Base-by-base conservation (phyloP, 1,284 basidiomycete genomes). In the Trichosporon faecale region DNA sequence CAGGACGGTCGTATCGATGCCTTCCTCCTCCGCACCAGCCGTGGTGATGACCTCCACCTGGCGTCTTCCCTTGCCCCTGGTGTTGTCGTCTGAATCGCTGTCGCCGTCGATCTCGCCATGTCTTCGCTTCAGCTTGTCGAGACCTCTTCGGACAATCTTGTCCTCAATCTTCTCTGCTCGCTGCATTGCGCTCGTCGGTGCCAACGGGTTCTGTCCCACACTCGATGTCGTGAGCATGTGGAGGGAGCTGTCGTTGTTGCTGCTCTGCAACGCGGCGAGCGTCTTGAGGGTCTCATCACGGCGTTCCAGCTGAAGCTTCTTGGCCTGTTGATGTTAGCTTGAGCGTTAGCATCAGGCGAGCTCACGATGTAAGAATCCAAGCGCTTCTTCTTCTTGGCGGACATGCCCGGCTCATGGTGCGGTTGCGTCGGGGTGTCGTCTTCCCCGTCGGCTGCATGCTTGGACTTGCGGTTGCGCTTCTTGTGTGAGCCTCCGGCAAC, bases 161-260 rank as follows among this genome's bases (percentile, higher is more conserved):
- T 89, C 90, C 81, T 93, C 92, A 72, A 93, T 91, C 77, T 89
- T 89, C 63, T 92, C 88, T 0, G 91, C 91, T 78, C 96, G 89
- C 57, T 84, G 77, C 60, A 78, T 69, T 0, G 83, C 82, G 37
- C 79, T 83, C 1, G 77, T 76, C 1, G 82, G 82, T 25, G 77
- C 77, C 2, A 75, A 27, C 0, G 83, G 83, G 63, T 80, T 81
- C 71, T 84, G 83, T 6, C 81, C 81, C 0, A 79, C 70, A 2
- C 76, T 76, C 2, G 78, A 74, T 2, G 79, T 75, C 7, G 80
- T 80, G 9, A 76, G 72, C 35, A 82, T 72, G 7, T 76, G 72
- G 16, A 77, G 70, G 0, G 75, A 76, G 3, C 79, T 77, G 2
- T 75, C 64, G 25, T 76, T 76, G 8, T 75, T 77, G 31, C 74